Evolutionary conservation across 2,329 filamentous ascomycete genomes (phyloP).

Genomic region (Aspergillus bombycis): DNA sequence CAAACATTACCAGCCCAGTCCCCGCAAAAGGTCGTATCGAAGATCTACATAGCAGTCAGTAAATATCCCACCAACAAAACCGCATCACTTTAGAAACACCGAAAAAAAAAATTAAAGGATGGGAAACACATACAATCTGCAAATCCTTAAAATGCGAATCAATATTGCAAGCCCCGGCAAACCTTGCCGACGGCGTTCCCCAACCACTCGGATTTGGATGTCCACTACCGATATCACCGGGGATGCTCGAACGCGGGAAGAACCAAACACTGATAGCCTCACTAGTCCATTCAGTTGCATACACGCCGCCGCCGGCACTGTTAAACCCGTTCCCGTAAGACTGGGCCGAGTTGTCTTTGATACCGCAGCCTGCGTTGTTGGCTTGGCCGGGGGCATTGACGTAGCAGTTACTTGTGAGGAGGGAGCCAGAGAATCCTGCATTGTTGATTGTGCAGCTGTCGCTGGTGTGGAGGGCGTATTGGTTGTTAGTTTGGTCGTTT

Average conservation of each 20-base stretch:
- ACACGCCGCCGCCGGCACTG: slow-evolving; percentile 67
- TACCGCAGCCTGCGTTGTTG: slow-evolving; percentile 62
- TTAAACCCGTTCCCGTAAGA: slow-evolving; percentile 75
- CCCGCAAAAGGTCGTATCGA: slow-evolving; percentile 85
- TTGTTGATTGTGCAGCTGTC: slow-evolving; percentile 61
- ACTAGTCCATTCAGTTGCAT: slow-evolving; percentile 76
- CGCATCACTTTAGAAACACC: not conserved
- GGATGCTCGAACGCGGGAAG: slow-evolving; percentile 71
- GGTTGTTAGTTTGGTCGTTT: slow-evolving; percentile 62
- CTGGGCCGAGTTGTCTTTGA: slow-evolving; percentile 51
- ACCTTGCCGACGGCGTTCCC: slow-evolving; percentile 69
- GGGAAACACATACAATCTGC: slow-evolving; percentile 58
- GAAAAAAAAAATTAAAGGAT: not conserved
- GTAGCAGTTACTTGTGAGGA: slow-evolving; percentile 62
- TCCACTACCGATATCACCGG: slow-evolving; percentile 62
- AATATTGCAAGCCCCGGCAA: slow-evolving; percentile 73
- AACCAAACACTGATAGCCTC: slow-evolving; percentile 76
- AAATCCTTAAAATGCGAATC: slow-evolving; percentile 69
- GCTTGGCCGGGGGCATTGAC: slow-evolving; percentile 48
- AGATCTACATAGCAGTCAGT: slow-evolving; percentile 32
- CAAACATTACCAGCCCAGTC: slow-evolving; percentile 80
- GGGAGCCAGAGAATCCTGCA: slow-evolving; percentile 51
- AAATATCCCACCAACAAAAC: not conserved
- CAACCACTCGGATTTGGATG: slow-evolving; percentile 69
- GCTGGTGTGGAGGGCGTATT: slow-evolving; percentile 70